A percentile compares a stretch with the other conserved stretches of the same genome.
These are phyloP conservation scores for Pittosporum tobira DNA, from an alignment of 129 eudicot species.

Conservation along the genomic window DNA sequence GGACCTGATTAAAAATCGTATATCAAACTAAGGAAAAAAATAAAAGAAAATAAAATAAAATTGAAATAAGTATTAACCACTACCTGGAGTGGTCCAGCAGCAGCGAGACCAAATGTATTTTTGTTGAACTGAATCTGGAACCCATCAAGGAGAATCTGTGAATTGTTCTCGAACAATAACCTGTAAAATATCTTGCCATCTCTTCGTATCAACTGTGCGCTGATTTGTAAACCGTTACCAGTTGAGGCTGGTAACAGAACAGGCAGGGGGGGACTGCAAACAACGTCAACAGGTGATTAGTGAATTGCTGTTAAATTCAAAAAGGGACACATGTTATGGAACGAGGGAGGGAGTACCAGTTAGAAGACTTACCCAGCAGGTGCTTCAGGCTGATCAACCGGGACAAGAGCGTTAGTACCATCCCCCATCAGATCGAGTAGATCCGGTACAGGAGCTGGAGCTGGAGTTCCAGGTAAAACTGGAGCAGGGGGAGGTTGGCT, in stretches of 20 bases:
- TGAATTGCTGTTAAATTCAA: too few relatives aligned
- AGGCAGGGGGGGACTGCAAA: slow-evolving; percentile 75
- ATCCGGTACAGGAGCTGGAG: slow-evolving; percentile 80
- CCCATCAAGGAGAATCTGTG: slow-evolving; percentile 64
- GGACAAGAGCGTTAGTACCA: slow-evolving; percentile 34
- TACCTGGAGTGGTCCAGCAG: slow-evolving; percentile 86
- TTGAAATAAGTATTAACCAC: neutral
- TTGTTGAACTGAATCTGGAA: slow-evolving; percentile 95
- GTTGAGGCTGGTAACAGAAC: slow-evolving; percentile 67
- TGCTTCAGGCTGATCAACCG: slow-evolving; percentile 66
- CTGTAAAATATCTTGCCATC: slow-evolving; percentile 86
- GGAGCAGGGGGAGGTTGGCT: slow-evolving; percentile 30
- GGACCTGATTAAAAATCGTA: slow-evolving; percentile 41
- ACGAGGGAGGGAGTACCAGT: neutral
- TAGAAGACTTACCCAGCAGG: slow-evolving; percentile 47
- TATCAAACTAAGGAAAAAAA: neutral
- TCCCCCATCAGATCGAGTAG: slow-evolving; percentile 80
- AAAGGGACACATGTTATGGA: too few relatives aligned
- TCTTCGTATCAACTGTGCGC: slow-evolving; percentile 71
- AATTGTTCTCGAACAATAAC: slow-evolving; percentile 73
- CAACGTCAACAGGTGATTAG: too few relatives aligned
- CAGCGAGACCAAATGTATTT: slow-evolving; percentile 93
- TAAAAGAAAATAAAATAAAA: neutral
- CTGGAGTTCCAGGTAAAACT: too few relatives aligned
- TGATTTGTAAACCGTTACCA: slow-evolving; percentile 88